phyloP scores from a whole-genome alignment of 2,329 filamentous ascomycete genomes.

The Colletotrichum lindemuthianum region DNA sequence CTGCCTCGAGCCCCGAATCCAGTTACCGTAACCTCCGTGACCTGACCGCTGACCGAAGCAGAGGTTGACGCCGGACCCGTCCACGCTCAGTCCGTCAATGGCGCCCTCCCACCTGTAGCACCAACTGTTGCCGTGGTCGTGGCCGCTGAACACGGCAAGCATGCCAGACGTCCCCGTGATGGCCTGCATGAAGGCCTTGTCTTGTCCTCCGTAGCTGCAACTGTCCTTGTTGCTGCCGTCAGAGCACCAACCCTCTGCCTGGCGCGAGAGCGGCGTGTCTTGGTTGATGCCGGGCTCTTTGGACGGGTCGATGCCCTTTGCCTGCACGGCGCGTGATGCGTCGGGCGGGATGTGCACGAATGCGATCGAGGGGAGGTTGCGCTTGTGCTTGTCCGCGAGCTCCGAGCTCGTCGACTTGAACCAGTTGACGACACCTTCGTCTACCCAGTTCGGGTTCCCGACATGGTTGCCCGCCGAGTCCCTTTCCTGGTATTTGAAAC shows the following conservation, averaged over 20 bases:
- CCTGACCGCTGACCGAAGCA: slow-evolving; percentile 74
- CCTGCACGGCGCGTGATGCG: slow-evolving; percentile 53
- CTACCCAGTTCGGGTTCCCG: slow-evolving; percentile 57
- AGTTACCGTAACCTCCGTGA: slow-evolving; percentile 75
- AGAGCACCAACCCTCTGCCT: slow-evolving; percentile 55
- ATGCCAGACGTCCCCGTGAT: slow-evolving; percentile 64
- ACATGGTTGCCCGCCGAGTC: slow-evolving; percentile 43
- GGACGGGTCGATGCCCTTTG: slow-evolving; percentile 48
- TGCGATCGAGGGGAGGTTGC: slow-evolving; percentile 54
- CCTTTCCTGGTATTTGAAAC: slow-evolving; percentile 57
- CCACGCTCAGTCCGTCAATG: slow-evolving; percentile 46
- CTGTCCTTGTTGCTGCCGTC: slow-evolving; percentile 49
- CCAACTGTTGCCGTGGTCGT: slow-evolving; percentile 73
- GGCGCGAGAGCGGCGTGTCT: slow-evolving; percentile 53
- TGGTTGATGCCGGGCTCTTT: slow-evolving; percentile 56
- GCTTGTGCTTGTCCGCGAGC: slow-evolving; percentile 45
- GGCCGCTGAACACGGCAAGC: slow-evolving; percentile 69
- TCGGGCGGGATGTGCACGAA: slow-evolving; percentile 61
- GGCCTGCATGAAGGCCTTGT: slow-evolving; percentile 71
- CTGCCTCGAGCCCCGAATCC: slow-evolving; percentile 69
- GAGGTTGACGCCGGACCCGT: slow-evolving; percentile 57
- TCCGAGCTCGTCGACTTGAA: slow-evolving; percentile 48
- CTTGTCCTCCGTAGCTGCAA: slow-evolving; percentile 60
- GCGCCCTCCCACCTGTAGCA: slow-evolving; percentile 60
- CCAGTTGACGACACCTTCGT: slow-evolving; percentile 56